These are phyloP conservation scores for Fremontodendron californicum DNA, from an alignment of 345 rosid species.

Conservation along the genomic window DNA sequence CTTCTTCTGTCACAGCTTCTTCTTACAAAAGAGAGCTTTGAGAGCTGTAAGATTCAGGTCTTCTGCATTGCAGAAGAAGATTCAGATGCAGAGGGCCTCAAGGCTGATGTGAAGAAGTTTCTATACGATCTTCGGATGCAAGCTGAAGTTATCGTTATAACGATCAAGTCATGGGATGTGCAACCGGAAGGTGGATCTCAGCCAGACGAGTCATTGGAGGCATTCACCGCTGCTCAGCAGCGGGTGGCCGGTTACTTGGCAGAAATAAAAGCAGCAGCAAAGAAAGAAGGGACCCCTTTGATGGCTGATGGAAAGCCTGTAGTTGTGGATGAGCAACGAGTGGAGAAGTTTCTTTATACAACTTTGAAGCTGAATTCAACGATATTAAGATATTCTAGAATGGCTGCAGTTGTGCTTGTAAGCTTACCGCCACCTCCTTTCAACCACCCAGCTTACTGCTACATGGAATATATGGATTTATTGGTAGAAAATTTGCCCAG, in stretches of 20 bases:
- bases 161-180: conserved; percentile 92
- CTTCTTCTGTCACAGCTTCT: conserved; percentile 98
- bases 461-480: conserved; percentile 99
- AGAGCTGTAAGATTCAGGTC: conserved; percentile 96
- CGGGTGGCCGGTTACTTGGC: conserved; percentile 62
- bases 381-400: conserved; percentile 60
- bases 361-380: conserved; percentile 70
- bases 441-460: conserved; percentile 86
- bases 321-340: conserved; percentile 73
- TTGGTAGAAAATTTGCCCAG: conserved; percentile 94
- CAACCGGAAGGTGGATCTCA: conserved; percentile 58
- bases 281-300: conserved; percentile 35
- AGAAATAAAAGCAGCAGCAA: conserved; percentile 56
- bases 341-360: conserved; percentile 37
- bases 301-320: conserved; percentile 84
- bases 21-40: conserved; percentile 95
- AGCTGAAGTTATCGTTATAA: conserved; percentile 89
- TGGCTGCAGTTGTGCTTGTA: conserved; percentile 78
- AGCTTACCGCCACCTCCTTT: conserved; percentile 70
- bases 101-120: conserved; percentile 93
- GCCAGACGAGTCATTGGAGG: conserved; percentile 72
- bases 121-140: conserved; percentile 98
- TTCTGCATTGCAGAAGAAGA: conserved; percentile 99
- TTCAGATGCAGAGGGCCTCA: conserved; percentile 88
- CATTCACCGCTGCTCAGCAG: conserved; percentile 66